These are phyloP conservation scores for Krasilnikovozyma curviuscula DNA, from an alignment of 768 basidiomycete genomes.

Conservation along the genomic window DNA sequence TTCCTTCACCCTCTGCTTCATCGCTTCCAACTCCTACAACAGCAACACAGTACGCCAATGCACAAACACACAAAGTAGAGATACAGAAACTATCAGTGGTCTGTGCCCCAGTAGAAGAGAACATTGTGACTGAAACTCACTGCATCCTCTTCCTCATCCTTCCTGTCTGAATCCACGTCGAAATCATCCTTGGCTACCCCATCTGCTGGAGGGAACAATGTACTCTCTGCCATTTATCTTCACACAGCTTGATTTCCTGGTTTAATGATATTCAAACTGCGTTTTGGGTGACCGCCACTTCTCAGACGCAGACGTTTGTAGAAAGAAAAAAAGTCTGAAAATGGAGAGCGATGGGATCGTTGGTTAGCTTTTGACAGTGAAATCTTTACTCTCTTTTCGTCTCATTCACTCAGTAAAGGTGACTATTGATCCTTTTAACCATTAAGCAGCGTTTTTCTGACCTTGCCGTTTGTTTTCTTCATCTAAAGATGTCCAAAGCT, in stretches of 20 bases:
- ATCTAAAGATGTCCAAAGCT: slow-evolving; percentile 21
- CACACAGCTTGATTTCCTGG: slow-evolving; percentile 15
- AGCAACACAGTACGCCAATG: too few relatives aligned
- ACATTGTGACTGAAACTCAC: neutral
- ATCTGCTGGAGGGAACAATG: slow-evolving; percentile 19
- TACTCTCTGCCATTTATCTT: slow-evolving; percentile 17
- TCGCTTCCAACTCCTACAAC: slow-evolving; percentile 22
- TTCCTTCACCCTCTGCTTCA: slow-evolving; percentile 25
- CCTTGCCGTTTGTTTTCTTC: neutral
- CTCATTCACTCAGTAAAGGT: neutral
- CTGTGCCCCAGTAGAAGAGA: too few relatives aligned
- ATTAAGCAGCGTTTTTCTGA: neutral
- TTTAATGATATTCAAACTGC: neutral
- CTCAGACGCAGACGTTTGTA: neutral
- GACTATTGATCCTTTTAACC: neutral
- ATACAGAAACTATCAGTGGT: too few relatives aligned
- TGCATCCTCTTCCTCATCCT: slow-evolving; percentile 14
- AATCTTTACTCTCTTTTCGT: neutral
- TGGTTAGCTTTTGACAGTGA: slow-evolving; percentile 9
- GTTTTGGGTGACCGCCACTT: neutral
- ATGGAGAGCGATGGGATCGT: slow-evolving; percentile 12
- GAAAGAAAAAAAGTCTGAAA: neutral
- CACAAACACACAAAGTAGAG: too few relatives aligned
- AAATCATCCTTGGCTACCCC: neutral
- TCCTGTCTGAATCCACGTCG: neutral